These are phyloP conservation scores for Dioscorea dumetorum DNA, from an alignment of 106 monocot genomes.

Conservation along the genomic window DNA sequence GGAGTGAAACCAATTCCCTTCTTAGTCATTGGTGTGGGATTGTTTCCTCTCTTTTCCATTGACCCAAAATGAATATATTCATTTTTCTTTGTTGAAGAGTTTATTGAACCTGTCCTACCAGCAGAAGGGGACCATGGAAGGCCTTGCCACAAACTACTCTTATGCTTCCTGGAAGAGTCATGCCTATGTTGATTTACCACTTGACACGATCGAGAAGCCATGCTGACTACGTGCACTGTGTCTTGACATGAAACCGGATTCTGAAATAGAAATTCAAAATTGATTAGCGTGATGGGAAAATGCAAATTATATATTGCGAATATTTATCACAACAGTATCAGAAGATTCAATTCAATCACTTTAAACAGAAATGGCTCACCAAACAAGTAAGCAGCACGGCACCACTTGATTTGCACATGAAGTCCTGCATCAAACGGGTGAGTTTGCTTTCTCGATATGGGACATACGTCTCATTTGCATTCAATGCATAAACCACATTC, in stretches of 20 bases:
- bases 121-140: slow-evolving; percentile 15
- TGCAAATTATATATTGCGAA: too few species aligned
- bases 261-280: slow-evolving; percentile 13
- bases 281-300: too few species aligned
- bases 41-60: slow-evolving; percentile 16
- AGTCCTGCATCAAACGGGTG: slow-evolving; percentile 54
- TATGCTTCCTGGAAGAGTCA: slow-evolving; percentile 21
- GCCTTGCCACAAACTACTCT: slow-evolving; percentile 8
- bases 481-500: slow-evolving; percentile 54
- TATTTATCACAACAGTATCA: too few species aligned
- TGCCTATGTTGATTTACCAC: slow-evolving; percentile 17
- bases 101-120: not conserved
- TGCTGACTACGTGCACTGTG: slow-evolving; percentile 24
- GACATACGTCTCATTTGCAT: slow-evolving; percentile 28
- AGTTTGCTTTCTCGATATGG: slow-evolving; percentile 53
- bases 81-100: slow-evolving; percentile 14
- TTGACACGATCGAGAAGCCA: slow-evolving; percentile 55
- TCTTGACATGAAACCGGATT: slow-evolving; percentile 36
- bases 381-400: slow-evolving; percentile 46
- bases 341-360: too few species aligned
- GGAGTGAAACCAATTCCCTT: slow-evolving; percentile 16
- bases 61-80: not conserved
- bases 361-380: slow-evolving; percentile 24
- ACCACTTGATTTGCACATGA: slow-evolving; percentile 21
- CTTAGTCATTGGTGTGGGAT: slow-evolving; percentile 13